Evolutionary conservation across 2,329 filamentous ascomycete species (phyloP).

Genomic region (Sclerotinia borealis): DNA sequence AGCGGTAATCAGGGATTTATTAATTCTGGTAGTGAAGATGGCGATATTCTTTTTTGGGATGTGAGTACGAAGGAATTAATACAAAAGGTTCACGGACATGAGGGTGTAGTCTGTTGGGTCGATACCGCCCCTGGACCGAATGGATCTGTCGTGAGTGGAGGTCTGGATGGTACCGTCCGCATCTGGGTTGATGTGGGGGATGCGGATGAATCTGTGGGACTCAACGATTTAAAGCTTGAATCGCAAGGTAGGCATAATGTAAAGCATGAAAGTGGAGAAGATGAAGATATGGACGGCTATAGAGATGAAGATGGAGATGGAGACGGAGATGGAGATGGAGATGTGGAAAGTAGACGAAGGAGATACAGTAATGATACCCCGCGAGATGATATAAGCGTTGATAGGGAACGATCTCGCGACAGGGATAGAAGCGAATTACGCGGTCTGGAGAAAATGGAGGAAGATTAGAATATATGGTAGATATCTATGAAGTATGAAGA

Average conservation of each 20-base stretch:
- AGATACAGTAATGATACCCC: constrained; percentile 25
- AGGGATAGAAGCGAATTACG: constrained; percentile 6
- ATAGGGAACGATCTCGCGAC: constrained; percentile 7
- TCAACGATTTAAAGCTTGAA: constrained; percentile 18
- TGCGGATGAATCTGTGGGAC: constrained; percentile 16
- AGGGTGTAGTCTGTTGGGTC: constrained; percentile 60
- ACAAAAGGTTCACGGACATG: constrained; percentile 54
- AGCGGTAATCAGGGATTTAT: constrained; percentile 57
- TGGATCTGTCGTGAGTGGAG: constrained; percentile 52
- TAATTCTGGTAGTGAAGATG: constrained; percentile 81
- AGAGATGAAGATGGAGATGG: constrained; percentile 5
- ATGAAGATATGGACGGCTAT: constrained; percentile 12
- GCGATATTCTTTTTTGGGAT: constrained; percentile 82
- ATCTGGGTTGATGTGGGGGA: constrained; percentile 48
- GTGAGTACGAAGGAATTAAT: constrained; percentile 78
- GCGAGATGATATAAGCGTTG: constrained; percentile 19
- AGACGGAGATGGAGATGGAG: not conserved
- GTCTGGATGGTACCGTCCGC: constrained; percentile 54
- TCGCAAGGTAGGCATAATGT: constrained; percentile 1
- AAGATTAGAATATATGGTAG: too few species aligned
- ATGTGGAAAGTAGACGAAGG: constrained; percentile 16
- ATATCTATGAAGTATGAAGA: too few species aligned
- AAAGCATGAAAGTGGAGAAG: constrained; percentile 15
- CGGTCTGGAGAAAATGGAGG: constrained; percentile 18
- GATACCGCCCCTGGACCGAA: constrained; percentile 51